A percentile compares a stretch with the other conserved stretches of the same genome.
Evolutionary conservation across 2,329 filamentous ascomycete species (phyloP).

Genomic region (Penicillium sp.): DNA sequence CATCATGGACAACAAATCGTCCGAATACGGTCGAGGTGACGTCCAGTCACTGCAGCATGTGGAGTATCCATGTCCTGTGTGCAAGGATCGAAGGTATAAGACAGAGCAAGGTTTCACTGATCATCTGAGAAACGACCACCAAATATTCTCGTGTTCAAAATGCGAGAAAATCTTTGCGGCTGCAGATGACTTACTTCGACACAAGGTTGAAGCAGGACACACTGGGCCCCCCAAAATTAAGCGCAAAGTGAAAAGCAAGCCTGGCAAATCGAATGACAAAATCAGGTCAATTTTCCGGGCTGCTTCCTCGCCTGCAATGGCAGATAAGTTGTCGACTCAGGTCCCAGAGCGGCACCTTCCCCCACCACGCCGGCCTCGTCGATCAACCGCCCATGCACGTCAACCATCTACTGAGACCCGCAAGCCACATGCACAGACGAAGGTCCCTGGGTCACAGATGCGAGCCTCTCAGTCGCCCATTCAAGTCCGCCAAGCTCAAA

Average conservation of each 20-base stretch:
- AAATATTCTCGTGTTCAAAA: background rate
- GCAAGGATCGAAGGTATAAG: background rate
- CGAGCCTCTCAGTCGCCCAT: no score
- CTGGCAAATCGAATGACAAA: background rate
- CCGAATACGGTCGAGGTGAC: no score
- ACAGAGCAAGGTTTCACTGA: background rate
- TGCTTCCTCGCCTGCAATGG: background rate
- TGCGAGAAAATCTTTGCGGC: background rate
- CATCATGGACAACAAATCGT: background rate
- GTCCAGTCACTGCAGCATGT: background rate
- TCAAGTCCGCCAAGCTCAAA: background rate
- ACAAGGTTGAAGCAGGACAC: background rate
- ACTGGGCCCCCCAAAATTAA: rapidly evolving
- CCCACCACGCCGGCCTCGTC: background rate
- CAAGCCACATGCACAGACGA: background rate
- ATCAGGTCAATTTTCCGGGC: no score
- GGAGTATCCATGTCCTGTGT: background rate
- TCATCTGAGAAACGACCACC: background rate
- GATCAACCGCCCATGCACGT: background rate
- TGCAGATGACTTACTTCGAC: background rate
- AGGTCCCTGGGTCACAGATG: background rate
- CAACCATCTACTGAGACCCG: background rate
- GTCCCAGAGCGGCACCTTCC: background rate
- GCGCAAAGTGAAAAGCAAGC: background rate
- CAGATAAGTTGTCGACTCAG: background rate